Base-by-base conservation (phyloP, 108 stramenopile genomes). In the Skeletonema tropicum region DNA sequence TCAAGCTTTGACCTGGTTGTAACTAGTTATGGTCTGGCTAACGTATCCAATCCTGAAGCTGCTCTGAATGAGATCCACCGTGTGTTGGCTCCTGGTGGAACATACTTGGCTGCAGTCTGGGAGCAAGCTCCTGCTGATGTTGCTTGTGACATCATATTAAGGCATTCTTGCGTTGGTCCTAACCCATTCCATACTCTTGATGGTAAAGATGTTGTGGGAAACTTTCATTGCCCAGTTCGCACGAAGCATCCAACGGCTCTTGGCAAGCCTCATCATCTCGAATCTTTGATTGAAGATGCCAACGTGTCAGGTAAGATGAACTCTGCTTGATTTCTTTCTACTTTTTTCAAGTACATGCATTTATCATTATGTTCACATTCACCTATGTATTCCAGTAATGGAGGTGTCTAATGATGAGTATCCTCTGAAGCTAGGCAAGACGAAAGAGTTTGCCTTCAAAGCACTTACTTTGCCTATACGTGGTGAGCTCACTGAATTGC, bases 1-100 rank as follows among this genome's bases (percentile, higher is more conserved):
- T 63, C 41, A 33, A 73, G 71, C 49, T 77, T 85, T 46, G 84
- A 85, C 60, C 36, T 85, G 38, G 84, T 85, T 32, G 63, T 74
- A 14, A 65, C 75, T 42, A 66, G 74, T 33, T 81, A 77, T 39
- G 84, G 84, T 13, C 52, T 77, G 41, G 61, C 80, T 46, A 77
- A 76, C 32, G 19, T 60, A 14, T 32, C 41, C 36, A 59, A 85
- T 46, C 75, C 75, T 12, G 57, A 72, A 72, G 33, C 21, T 52
- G 71, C 76, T 61, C 59, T 85, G 3, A 19, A 76, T 5, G 84
- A 85, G 66, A 68, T 81, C 9, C 69, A 68, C 32, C 70, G 84
- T 46, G 76, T 85, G 30, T 52, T 85, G 3, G 77, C 73, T 46
- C 80, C 80, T 67, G 84, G 84, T n/a, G 84, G 84, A 3, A 41